phyloP scores from a whole-genome alignment of 2,329 filamentous ascomycete genomes.

The Dothideomycetes sp. region DNA sequence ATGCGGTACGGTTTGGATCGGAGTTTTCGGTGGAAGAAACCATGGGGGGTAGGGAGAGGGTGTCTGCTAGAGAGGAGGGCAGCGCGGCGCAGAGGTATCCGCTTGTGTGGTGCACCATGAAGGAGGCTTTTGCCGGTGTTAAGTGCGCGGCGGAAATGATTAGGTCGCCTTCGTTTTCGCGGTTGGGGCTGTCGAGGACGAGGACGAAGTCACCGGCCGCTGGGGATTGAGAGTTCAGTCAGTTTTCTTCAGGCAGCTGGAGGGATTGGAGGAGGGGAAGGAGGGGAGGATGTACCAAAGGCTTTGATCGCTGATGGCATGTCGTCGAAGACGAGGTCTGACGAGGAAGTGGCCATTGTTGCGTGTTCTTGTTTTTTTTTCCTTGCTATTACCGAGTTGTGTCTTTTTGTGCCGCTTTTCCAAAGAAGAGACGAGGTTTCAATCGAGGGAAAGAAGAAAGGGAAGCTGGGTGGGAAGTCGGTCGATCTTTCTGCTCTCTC shows the following conservation, averaged over 20 bases:
- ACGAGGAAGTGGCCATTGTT: slow-evolving; percentile 9
- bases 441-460: no score
- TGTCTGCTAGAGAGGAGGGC: slow-evolving; percentile 55
- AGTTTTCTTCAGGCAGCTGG: slow-evolving; percentile 11
- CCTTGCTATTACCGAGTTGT: no score
- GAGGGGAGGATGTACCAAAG: slow-evolving; percentile 24
- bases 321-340: slow-evolving; percentile 26
- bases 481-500: no score
- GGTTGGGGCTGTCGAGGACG: slow-evolving; percentile 81
- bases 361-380: no score
- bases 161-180: slow-evolving; percentile 97
- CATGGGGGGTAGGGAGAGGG: slow-evolving; percentile 82
- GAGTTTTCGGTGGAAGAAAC: slow-evolving; percentile 55
- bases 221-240: slow-evolving; percentile 17
- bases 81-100: slow-evolving; percentile 89
- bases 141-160: slow-evolving; percentile 84
- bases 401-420: no score
- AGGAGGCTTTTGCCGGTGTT: slow-evolving; percentile 86
- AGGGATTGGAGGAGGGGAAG: background rate
- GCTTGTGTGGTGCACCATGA: slow-evolving; percentile 82
- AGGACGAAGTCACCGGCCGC: slow-evolving; percentile 77
- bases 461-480: no score
- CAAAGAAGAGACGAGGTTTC: no score
- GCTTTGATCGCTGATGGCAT: slow-evolving; percentile 33
- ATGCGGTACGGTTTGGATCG: slow-evolving; percentile 84